A percentile compares a stretch with the other conserved stretches of the same genome.
Evolutionary conservation across 108 stramenopile species (phyloP).

Genomic region (Pseudonitzschia multistriata): DNA sequence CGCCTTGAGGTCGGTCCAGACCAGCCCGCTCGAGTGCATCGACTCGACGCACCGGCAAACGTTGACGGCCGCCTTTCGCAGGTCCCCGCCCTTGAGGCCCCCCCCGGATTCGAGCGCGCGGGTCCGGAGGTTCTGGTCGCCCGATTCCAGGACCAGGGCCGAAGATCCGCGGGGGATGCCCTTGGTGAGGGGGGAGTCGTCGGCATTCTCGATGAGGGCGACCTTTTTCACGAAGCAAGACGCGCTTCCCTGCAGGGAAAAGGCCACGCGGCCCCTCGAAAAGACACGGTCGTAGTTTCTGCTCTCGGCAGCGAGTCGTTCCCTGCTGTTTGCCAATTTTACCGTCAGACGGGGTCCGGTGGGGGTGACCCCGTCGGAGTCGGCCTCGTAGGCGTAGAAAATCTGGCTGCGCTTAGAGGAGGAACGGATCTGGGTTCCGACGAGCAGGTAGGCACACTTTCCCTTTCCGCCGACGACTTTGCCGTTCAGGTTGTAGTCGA

Average conservation of each 20-base stretch:
- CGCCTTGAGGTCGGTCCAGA: conserved; percentile 90
- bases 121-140: conserved; percentile 64
- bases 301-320: not conserved
- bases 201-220: conserved; percentile 29
- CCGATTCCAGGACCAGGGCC: conserved; percentile 81
- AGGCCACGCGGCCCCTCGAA: conserved; percentile 44
- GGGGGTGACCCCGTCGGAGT: conserved; percentile 2
- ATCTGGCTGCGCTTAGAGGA: conserved; percentile 14
- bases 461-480: conserved; percentile 48
- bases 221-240: conserved; percentile 48
- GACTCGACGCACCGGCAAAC: conserved; percentile 68
- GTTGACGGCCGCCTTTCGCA: conserved; percentile 18
- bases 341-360: conserved; percentile 4
- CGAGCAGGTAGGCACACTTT: conserved; percentile 15
- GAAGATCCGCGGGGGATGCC: conserved; percentile 31
- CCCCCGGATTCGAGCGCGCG: conserved; percentile 14
- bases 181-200: not conserved
- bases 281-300: conserved; percentile 24
- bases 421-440: conserved; percentile 9
- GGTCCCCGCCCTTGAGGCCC: not conserved
- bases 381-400: conserved; percentile 4
- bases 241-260: conserved; percentile 31
- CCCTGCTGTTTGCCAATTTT: not conserved
- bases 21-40: conserved; percentile 63
- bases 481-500: conserved; percentile 6